phyloP scores from a whole-genome alignment of 495 filamentous ascomycete genomes.

The Hyaloscypha bicolor region DNA sequence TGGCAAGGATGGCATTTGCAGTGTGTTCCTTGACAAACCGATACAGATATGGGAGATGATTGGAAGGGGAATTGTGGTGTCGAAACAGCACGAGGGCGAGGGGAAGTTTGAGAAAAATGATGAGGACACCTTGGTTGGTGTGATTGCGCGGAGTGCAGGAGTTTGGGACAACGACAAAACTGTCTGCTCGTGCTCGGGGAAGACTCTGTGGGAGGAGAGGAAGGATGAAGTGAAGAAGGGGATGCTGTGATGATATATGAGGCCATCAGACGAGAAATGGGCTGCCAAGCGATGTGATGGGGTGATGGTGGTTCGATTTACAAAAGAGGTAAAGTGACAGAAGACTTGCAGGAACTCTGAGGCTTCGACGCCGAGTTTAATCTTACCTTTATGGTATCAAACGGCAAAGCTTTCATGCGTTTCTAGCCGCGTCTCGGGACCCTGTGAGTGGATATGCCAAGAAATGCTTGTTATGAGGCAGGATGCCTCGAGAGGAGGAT shows the following conservation, averaged over 20 bases:
- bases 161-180: constrained; percentile 99
- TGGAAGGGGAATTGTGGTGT: constrained; percentile 84
- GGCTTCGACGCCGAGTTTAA: constrained; percentile 1
- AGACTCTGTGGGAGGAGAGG: constrained; percentile 97
- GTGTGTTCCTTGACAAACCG: constrained; percentile 75
- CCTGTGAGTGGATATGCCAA: constrained; percentile 5
- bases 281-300: constrained; percentile 8
- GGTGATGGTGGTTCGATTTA: constrained; percentile 17
- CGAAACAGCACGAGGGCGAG: constrained; percentile 55
- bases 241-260: constrained; percentile 54
- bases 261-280: constrained; percentile 25
- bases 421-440: constrained; percentile 22
- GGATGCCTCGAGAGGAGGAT: constrained; percentile 21
- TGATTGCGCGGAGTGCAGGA: constrained; percentile 91
- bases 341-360: constrained; percentile 8
- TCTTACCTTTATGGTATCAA: constrained; percentile 11
- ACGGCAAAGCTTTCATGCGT: constrained; percentile 31
- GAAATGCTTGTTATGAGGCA: constrained; percentile 29
- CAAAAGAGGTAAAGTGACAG: constrained; percentile 16
- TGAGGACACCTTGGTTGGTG: constrained; percentile 81
- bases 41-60: constrained; percentile 95
- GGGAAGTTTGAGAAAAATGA: constrained; percentile 65
- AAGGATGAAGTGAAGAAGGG: constrained; percentile 85
- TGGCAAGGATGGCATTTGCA: constrained; percentile 65
- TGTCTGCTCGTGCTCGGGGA: constrained; percentile 90